Conservation (phyloP, 2,329 filamentous ascomycete species). For the Xylariomycetidae sp. region DNA sequence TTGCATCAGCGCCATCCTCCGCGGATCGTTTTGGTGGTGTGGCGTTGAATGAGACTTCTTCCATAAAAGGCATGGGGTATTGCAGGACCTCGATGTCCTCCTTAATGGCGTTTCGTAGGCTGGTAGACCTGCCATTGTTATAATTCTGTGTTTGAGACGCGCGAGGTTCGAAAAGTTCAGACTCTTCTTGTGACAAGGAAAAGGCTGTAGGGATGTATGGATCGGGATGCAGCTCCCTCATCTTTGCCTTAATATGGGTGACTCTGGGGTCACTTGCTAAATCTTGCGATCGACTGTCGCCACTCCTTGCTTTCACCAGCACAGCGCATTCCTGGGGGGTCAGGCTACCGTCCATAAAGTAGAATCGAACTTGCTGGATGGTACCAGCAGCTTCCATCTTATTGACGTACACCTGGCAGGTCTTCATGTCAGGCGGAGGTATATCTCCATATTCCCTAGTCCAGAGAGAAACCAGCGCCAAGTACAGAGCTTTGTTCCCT, state of each 20-base stretch:
- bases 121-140: no score
- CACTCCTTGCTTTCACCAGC: slow-evolving; percentile 13
- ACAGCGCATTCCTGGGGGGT: slow-evolving; percentile 24
- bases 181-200: slow-evolving; percentile 30
- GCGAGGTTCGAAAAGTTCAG: slow-evolving; percentile 24
- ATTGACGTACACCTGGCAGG: slow-evolving; percentile 20
- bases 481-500: slow-evolving; percentile 45
- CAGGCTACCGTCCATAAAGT: slow-evolving; percentile 19
- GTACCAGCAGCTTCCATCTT: slow-evolving; percentile 20
- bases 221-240: slow-evolving; percentile 42
- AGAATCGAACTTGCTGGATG: slow-evolving; percentile 22
- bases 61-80: slow-evolving; percentile 26
- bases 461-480: slow-evolving; percentile 43
- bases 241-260: slow-evolving; percentile 38
- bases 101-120: no score
- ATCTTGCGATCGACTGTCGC: slow-evolving; percentile 5
- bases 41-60: slow-evolving; percentile 13
- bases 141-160: slow-evolving; percentile 21
- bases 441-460: slow-evolving; percentile 34
- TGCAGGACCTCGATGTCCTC: slow-evolving; percentile 23
- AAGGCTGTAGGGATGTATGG: slow-evolving; percentile 38
- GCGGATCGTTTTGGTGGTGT: slow-evolving; percentile 12
- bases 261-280: slow-evolving; percentile 39
- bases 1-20: slow-evolving; percentile 16
- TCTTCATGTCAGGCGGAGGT: slow-evolving; percentile 30